Base-by-base conservation (phyloP, 1,284 basidiomycete genomes). In the Chiua sp. region DNA sequence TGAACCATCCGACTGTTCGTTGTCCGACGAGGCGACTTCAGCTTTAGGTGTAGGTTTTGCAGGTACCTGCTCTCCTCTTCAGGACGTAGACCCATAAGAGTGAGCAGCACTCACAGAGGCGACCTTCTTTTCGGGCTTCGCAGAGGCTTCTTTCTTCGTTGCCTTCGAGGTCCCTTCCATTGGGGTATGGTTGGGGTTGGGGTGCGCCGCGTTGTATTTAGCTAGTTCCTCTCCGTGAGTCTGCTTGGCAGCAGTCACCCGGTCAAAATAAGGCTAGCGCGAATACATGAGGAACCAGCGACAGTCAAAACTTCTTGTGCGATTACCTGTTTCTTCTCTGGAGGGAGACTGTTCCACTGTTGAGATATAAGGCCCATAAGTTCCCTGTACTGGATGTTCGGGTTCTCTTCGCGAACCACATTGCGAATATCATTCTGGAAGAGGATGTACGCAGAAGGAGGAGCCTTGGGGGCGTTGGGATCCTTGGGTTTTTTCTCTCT, bases 381-480 rank as follows among this genome's bases (percentile, higher is more conserved):
- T 63, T 96, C 94, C 57, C 83, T 77, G 72, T 96, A 90, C 47
- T 84, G 76, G 61, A 93, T 77, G 13, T 78, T 77, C 5, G 92
- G 91, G 73, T 92, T 79, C 66, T 82, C 77, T 51, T 79, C 79
- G 78, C 89, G 88, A 68, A 93, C 80, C 64, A 85, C 79, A 63
- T 88, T 86, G 69, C 96, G 90, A 61, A 96, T 84, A 48, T 93
- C 91, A 75, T 98, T 98, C 78, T 98, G 97, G 84, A 92, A 99
- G 68, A 98, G 82, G 73, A 99, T 88, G 80, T 98, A 99, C 22
- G 96, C 96, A 22, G 94, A 94, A 23, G 96, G 86, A 30, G 97
- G 95, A 20, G 95, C 89, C 78, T 98, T 98, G 47, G 97, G 97
- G 59, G 94, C 94, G 74, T 95, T 91, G 39, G 95, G 95, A 74